These are phyloP conservation scores for Ceratobasidium theobromae DNA, from an alignment of 1,284 basidiomycete species.

Conservation along the genomic window DNA sequence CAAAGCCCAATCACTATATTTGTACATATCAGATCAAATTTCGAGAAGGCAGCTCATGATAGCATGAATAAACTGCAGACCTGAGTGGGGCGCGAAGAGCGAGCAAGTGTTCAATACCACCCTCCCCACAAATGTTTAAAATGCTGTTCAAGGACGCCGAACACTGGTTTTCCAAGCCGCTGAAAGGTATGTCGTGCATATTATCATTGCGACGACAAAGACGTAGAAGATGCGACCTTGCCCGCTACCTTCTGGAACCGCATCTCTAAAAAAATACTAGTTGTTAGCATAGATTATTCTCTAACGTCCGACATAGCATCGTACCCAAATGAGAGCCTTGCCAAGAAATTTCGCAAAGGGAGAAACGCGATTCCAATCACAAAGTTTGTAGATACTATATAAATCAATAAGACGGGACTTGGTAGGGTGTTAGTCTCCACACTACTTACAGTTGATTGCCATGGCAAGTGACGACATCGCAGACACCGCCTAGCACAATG, in stretches of 20 bases:
- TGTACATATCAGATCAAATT: too few species aligned
- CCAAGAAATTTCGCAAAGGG: slow-evolving; percentile 72
- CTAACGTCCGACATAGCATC: background rate
- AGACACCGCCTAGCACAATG: slow-evolving; percentile 65
- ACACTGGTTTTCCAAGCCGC: slow-evolving; percentile 13
- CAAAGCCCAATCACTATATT: too few species aligned
- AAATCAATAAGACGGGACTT: background rate
- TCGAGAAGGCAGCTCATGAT: too few species aligned
- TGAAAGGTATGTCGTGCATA: slow-evolving; percentile 13
- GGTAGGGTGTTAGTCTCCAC: background rate
- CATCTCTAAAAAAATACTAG: slow-evolving; percentile 37
- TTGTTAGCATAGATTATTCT: background rate
- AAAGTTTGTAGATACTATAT: slow-evolving; percentile 78
- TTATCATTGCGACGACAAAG: slow-evolving; percentile 52
- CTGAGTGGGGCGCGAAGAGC: too few species aligned
- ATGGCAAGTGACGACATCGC: slow-evolving; percentile 81
- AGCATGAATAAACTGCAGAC: too few species aligned
- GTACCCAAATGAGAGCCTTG: slow-evolving; percentile 40
- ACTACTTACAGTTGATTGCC: slow-evolving; percentile 72
- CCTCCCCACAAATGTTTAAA: too few species aligned
- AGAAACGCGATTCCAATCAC: slow-evolving; percentile 80
- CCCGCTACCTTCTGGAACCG: slow-evolving; percentile 56
- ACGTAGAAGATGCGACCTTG: slow-evolving; percentile 84
- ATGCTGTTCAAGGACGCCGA: too few species aligned
- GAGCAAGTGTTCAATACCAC: too few species aligned